Evolutionary conservation across 768 basidiomycete species (phyloP).

Genomic region (Heimioporus sp.): DNA sequence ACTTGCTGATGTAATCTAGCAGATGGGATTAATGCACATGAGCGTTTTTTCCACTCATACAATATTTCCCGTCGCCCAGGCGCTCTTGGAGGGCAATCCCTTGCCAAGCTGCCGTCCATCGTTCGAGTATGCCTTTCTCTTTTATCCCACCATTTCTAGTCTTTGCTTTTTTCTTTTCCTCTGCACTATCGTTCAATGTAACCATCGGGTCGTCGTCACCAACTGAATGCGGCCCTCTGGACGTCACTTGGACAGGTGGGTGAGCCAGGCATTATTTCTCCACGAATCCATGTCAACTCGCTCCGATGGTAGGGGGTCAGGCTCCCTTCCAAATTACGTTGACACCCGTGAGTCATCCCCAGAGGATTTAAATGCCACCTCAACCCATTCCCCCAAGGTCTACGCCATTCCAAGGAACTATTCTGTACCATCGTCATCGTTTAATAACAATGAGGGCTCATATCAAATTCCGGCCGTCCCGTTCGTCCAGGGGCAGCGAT

Average conservation of each 20-base stretch:
- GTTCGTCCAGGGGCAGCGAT: constrained; percentile 35
- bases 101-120: constrained; percentile 11
- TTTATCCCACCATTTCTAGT: constrained; percentile 22
- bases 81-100: neutral
- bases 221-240: constrained; percentile 61
- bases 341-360: constrained; percentile 43
- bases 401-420: constrained; percentile 54
- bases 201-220: constrained; percentile 42
- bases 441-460: constrained; percentile 51
- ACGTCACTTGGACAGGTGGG: constrained; percentile 62
- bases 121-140: constrained; percentile 27
- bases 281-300: neutral
- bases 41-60: too few relatives aligned
- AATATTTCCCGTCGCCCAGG: too few relatives aligned
- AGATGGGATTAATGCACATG: too few relatives aligned
- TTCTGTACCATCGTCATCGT: constrained; percentile 53
- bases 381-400: constrained; percentile 34
- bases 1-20: too few relatives aligned
- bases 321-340: constrained; percentile 51
- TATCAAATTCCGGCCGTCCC: constrained; percentile 46
- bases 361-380: neutral
- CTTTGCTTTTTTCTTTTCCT: constrained; percentile 19
- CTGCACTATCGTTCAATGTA: constrained; percentile 43
- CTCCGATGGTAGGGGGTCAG: constrained; percentile 45
- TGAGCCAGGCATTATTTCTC: neutral